Base-by-base conservation (phyloP, 768 basidiomycete genomes). In the Suillus plorans region DNA sequence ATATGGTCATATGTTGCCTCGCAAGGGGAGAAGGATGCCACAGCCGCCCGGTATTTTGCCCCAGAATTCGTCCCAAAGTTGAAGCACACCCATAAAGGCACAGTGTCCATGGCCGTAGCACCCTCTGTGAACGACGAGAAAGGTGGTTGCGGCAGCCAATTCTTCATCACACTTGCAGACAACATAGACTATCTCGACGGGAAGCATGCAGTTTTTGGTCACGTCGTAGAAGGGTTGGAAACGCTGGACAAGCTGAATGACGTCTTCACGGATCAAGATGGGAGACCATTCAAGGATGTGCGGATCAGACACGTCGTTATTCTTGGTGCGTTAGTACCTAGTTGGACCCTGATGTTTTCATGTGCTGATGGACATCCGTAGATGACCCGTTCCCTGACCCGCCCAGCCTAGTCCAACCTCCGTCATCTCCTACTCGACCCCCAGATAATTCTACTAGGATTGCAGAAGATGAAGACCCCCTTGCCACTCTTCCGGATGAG, bases 331-430 rank as follows among this genome's bases (percentile, higher is more conserved):
- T 77, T 36, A 12, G 57, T 10, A 4, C 5, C 25, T 42, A 31
- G 1, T 74, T 64, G 63, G 45, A 22, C 50, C 28, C 6, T 53
- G 39, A 44, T 36, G 12, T 49, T 59, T 50, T 63, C 39, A 37
- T 61, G 31, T 62, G 65, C 18, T 28, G 7, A 28, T 42, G 16
- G 52, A 7, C 9, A 45, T 39, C 45, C 60, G 12, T 69, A 95
- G 97, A 99, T 77, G 97, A 99, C 72, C 97, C 97, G 6, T 99
- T 93, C 76, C 87, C 89, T 28, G 97, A 99, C 71, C 97, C 97
- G 12, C 78, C 80, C 34, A 91, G 89, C 16, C 80, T 98, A 25
- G 74, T 89, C 12, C 79, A 87, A 47, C 90, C 94, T 20, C 89
- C 90, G 1, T 80, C 85, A 13, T 89, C 91, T 0, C 97, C 97